phyloP scores from a whole-genome alignment of 306 rosid species.

The Trichosanthes truncata region DNA sequence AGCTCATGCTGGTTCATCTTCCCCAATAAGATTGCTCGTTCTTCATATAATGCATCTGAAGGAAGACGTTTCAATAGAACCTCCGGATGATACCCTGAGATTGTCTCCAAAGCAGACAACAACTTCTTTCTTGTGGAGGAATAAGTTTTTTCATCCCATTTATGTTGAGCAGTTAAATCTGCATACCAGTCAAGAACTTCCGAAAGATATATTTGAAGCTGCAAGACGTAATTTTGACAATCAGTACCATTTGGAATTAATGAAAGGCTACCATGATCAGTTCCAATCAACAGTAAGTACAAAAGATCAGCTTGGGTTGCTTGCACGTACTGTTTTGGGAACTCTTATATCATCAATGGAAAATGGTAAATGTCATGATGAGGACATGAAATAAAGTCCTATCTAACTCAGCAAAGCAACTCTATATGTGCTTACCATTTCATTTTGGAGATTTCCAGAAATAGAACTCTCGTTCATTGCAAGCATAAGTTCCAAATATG shows the following conservation, averaged over 20 bases:
- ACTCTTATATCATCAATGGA: background rate
- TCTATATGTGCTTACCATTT: conserved; percentile 54
- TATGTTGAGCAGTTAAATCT: conserved; percentile 57
- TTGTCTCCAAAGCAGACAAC: conserved; percentile 69
- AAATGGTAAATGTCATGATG: background rate
- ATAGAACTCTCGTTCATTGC: conserved; percentile 90
- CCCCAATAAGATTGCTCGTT: conserved; percentile 84
- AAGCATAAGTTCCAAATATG: conserved; percentile 92
- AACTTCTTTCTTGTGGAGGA: conserved; percentile 77
- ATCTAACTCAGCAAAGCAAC: conserved; percentile 1
- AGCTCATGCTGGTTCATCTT: conserved; percentile 97
- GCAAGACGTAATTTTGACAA: conserved; percentile 21
- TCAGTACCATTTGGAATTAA: background rate
- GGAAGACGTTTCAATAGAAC: conserved; percentile 79
- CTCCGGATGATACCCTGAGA: conserved; percentile 85
- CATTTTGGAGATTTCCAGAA: conserved; percentile 91
- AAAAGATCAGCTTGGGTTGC: background rate
- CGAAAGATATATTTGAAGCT: conserved; percentile 83
- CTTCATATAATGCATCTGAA: conserved; percentile 78
- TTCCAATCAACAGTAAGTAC: background rate
- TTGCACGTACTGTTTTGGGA: background rate
- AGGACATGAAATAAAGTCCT: background rate
- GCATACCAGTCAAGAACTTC: conserved; percentile 91
- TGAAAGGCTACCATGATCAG: background rate
- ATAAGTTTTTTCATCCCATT: conserved; percentile 81